Base-by-base conservation (phyloP, 2,329 filamentous ascomycete genomes). In the Claviceps purpurea region DNA sequence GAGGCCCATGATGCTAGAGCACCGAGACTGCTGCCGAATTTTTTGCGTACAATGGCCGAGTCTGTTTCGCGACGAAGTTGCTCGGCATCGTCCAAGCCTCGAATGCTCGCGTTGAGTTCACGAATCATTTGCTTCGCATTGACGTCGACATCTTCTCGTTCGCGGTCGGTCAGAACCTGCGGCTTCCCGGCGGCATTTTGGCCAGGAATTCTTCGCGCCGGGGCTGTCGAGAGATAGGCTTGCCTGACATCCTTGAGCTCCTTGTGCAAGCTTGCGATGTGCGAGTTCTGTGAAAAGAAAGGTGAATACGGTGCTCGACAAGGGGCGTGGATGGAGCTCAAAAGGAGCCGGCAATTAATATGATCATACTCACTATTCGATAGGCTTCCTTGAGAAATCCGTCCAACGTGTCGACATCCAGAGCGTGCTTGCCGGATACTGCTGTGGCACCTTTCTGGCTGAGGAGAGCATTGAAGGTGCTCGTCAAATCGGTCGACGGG, bases 321-420 rank as follows among this genome's bases (percentile, higher is more conserved):
- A 3, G 8, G 30, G 30, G 30, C 10, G 30, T 1, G 10, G 30
- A 34, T 34, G 8, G 16, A 14, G 16, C n/a, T n/a, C 8, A 45
- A 30, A n/a, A 20, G 7, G 38, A 10, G 30, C 30, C 30, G 30
- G 10, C 10, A 34, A 34, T 34, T 34, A 1, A 37, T 20, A 6
- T 13, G 37, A 16, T 13, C 57, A 59, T 56, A 67, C 77, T 62
- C 72, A 94, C 90, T 67, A 97, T 96, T 65, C 85, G 81, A 70
- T 95, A 93, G 50, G 93, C 93, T 70, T 97, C 91, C 64, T 91
- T 89, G 38, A 97, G 73, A 65, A 97, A 98, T 61, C 86, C 85
- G 65, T 96, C 87, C 49, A 93, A 77, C 59, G 69, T 75, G 57
- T 77, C 71, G 34, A 53, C 40, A 40, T 59, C 55, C 4, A 59